A percentile compares a stretch with the other conserved stretches of the same genome.
Conservation (phyloP, 1,284 basidiomycete genomes). For the Cryptococcus depauperatus region DNA sequence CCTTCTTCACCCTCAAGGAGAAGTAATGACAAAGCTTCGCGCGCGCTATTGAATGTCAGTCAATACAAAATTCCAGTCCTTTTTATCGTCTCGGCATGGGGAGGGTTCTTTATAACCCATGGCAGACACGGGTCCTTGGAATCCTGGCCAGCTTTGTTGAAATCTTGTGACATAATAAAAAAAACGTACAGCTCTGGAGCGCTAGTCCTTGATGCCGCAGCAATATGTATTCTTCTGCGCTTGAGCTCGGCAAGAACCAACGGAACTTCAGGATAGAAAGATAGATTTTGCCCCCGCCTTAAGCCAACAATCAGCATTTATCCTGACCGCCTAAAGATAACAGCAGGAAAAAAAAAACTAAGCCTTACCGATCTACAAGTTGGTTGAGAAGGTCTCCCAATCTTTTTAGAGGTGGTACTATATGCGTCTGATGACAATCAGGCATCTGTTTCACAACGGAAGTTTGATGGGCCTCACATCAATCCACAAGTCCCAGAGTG, state of each 20-base stretch:
- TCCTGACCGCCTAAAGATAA: background rate
- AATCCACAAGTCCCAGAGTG: conserved; percentile 76
- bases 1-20: conserved; percentile 53
- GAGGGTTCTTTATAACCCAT: too few relatives aligned
- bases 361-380: conserved; percentile 54
- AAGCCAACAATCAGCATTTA: background rate
- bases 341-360: background rate
- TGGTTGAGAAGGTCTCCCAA: conserved; percentile 54
- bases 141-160: background rate
- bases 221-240: conserved; percentile 54
- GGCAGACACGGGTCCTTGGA: background rate
- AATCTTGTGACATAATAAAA: too few relatives aligned
- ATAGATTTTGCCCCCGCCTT: conserved; percentile 54
- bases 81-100: too few relatives aligned
- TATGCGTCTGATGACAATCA: conserved; percentile 25
- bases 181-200: conserved; percentile 64
- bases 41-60: conserved; percentile 52
- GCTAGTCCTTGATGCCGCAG: conserved; percentile 66
- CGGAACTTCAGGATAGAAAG: conserved; percentile 68
- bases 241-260: conserved; percentile 60
- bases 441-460: background rate
- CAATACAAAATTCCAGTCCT: too few relatives aligned
- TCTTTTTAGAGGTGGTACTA: conserved; percentile 56
- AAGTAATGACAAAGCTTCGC: conserved; percentile 63
- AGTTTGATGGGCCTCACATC: conserved; percentile 48